A percentile compares a stretch with the other conserved stretches of the same genome.
Conservation (phyloP, 1,284 basidiomycete species). For the Sanghuangporus sanghuang region DNA sequence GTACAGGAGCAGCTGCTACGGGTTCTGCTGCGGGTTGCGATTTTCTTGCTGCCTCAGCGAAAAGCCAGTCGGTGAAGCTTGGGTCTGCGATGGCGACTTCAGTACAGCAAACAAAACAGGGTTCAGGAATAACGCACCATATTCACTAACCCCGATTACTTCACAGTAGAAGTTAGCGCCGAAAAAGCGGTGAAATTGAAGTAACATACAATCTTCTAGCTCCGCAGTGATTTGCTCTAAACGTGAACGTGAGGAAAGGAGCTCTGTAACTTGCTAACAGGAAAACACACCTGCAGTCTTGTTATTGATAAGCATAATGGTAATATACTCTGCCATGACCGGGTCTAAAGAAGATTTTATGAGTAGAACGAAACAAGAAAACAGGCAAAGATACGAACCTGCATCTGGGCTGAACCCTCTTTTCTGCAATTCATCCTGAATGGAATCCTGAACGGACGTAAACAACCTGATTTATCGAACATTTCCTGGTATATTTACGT, state of each 20-base stretch:
- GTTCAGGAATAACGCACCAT: slow-evolving; percentile 8
- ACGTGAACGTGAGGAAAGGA: slow-evolving; percentile 8
- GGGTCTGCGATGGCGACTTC: slow-evolving; percentile 43
- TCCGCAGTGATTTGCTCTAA: slow-evolving; percentile 78
- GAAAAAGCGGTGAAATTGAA: slow-evolving; percentile 15
- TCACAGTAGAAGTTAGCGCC: slow-evolving; percentile 21
- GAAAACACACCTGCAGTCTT: slow-evolving; percentile 61
- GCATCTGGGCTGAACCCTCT: slow-evolving; percentile 73
- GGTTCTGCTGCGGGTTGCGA: slow-evolving; percentile 32
- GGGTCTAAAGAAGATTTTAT: too few relatives aligned
- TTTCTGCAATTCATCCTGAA: slow-evolving; percentile 75
- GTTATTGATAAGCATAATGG: slow-evolving; percentile 89
- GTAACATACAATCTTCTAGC: slow-evolving; percentile 71
- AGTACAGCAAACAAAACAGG: slow-evolving; percentile 1
- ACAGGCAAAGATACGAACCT: slow-evolving; percentile 42
- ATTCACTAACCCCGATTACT: slow-evolving; percentile 62
- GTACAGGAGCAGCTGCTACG: slow-evolving; percentile 25
- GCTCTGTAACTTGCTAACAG: not conserved
- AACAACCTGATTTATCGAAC: slow-evolving; percentile 12
- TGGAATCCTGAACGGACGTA: slow-evolving; percentile 52
- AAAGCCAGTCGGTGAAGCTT: slow-evolving; percentile 81
- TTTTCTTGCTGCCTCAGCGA: slow-evolving; percentile 66
- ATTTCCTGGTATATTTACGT: slow-evolving; percentile 20
- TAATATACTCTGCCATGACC: slow-evolving; percentile 90
- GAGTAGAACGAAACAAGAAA: not conserved